Conservation (phyloP, 2,329 filamentous ascomycete species). For the Scleromitrula shiraiana region DNA sequence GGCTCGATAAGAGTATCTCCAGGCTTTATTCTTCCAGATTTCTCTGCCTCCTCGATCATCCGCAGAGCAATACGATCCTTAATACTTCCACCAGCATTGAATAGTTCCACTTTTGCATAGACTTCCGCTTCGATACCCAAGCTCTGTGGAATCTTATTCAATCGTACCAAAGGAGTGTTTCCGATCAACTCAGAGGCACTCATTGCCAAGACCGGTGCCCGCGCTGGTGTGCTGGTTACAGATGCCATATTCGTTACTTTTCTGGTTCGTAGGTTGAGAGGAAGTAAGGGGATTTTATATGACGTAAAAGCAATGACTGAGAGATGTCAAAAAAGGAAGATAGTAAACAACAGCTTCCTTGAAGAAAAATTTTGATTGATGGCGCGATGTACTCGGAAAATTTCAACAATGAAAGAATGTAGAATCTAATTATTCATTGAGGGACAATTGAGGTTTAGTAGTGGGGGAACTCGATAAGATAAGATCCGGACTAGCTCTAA, state of each 20-base stretch:
- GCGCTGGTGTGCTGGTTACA: constrained; percentile 20
- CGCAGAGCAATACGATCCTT: constrained; percentile 93
- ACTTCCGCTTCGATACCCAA: constrained; percentile 83
- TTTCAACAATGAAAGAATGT: too few relatives aligned
- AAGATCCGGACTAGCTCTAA: too few relatives aligned
- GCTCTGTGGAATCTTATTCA: constrained; percentile 89
- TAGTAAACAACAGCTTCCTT: background rate
- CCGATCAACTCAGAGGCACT: constrained; percentile 83
- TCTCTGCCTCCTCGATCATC: constrained; percentile 96
- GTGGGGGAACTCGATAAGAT: background rate
- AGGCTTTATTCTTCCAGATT: constrained; percentile 85
- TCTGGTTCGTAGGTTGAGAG: background rate
- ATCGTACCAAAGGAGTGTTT: constrained; percentile 87
- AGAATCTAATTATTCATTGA: background rate
- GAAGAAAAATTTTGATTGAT: background rate
- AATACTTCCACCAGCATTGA: constrained; percentile 89
- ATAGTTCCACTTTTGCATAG: constrained; percentile 86
- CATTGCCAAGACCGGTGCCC: constrained; percentile 33
- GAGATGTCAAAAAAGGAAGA: background rate
- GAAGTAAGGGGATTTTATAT: background rate
- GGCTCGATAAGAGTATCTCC: constrained; percentile 97
- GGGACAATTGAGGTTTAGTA: background rate
- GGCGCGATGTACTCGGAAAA: background rate
- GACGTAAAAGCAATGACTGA: background rate
- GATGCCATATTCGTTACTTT: constrained; percentile 16